Conservation (phyloP, 2,329 filamentous ascomycete species). For the Nemania sp. region DNA sequence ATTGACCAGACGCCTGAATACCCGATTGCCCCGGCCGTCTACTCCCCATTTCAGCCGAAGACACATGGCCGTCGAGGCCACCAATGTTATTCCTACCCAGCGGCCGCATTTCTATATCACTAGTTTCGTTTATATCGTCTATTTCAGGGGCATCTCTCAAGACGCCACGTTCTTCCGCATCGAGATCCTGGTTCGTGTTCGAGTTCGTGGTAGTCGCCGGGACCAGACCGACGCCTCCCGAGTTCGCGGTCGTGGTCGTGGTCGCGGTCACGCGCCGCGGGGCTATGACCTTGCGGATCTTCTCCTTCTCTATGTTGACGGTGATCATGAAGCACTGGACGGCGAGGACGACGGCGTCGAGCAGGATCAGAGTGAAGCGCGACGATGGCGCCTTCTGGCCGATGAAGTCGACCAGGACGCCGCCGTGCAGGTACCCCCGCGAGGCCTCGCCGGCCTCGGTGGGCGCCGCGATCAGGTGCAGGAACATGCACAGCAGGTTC, state of each 20-base stretch:
- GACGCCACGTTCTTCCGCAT: slow-evolving; percentile 60
- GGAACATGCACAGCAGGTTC: slow-evolving; percentile 62
- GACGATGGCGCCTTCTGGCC: slow-evolving; percentile 66
- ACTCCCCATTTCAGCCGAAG: slow-evolving; percentile 32
- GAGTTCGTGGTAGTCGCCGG: slow-evolving; percentile 31
- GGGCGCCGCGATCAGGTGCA: slow-evolving; percentile 60
- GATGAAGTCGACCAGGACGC: slow-evolving; percentile 68
- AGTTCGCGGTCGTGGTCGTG: slow-evolving; percentile 32
- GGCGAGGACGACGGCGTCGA: slow-evolving; percentile 59
- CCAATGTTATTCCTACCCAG: slow-evolving; percentile 32
- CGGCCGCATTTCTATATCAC: slow-evolving; percentile 52
- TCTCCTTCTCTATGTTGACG: slow-evolving; percentile 63
- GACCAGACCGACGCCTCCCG: slow-evolving; percentile 32
- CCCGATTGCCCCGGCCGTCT: slow-evolving; percentile 34
- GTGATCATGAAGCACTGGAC: slow-evolving; percentile 68
- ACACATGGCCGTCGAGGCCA: slow-evolving; percentile 17
- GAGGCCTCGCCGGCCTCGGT: slow-evolving; percentile 62
- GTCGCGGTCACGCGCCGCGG: slow-evolving; percentile 34
- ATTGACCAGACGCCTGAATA: slow-evolving; percentile 28
- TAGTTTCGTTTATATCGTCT: slow-evolving; percentile 43
- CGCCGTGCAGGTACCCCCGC: slow-evolving; percentile 68
- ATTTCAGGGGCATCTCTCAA: slow-evolving; percentile 43
- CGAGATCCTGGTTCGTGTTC: slow-evolving; percentile 50
- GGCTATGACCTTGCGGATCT: slow-evolving; percentile 53
- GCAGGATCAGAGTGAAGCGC: slow-evolving; percentile 55